These are phyloP conservation scores for Mycena kentingensis DNA, from an alignment of 768 basidiomycete genomes.

Conservation along the genomic window DNA sequence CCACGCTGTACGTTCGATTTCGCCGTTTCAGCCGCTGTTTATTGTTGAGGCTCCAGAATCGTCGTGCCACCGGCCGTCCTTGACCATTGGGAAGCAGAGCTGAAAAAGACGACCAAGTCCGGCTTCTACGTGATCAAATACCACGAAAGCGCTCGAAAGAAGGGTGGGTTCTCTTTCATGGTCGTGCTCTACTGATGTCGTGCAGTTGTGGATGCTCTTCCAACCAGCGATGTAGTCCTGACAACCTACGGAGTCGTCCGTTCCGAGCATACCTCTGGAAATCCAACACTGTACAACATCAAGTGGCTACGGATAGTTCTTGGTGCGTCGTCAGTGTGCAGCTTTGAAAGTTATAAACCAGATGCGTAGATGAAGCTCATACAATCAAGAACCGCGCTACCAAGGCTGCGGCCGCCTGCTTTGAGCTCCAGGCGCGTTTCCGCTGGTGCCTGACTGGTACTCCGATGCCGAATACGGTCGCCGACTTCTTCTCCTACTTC, in stretches of 20 bases:
- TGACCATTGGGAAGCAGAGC: conserved; percentile 88
- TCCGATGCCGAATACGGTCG: conserved; percentile 87
- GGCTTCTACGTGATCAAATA: conserved; percentile 72
- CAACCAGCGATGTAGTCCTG: conserved; percentile 68
- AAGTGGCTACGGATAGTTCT: conserved; percentile 87
- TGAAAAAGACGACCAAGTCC: conserved; percentile 64
- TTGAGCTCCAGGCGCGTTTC: conserved; percentile 68
- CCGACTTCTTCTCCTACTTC: conserved; percentile 85
- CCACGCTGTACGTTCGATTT: conserved; percentile 60
- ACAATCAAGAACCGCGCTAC: conserved; percentile 87
- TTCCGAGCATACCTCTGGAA: conserved; percentile 70
- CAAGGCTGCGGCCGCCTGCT: conserved; percentile 77
- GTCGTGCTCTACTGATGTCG: not conserved
- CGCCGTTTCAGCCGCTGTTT: not conserved
- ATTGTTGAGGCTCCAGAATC: conserved; percentile 73
- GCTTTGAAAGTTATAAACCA: not conserved
- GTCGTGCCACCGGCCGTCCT: conserved; percentile 86
- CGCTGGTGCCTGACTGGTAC: conserved; percentile 90
- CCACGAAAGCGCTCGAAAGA: conserved; percentile 74
- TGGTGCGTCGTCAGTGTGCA: conserved; percentile 45
- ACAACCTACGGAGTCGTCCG: conserved; percentile 86
- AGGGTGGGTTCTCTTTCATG: conserved; percentile 45
- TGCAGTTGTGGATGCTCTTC: conserved; percentile 56
- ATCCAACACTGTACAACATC: conserved; percentile 72
- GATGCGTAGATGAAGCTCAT: conserved; percentile 79